Conservation (phyloP, 2,329 filamentous ascomycete species). For the Sporothrix brasiliensis region DNA sequence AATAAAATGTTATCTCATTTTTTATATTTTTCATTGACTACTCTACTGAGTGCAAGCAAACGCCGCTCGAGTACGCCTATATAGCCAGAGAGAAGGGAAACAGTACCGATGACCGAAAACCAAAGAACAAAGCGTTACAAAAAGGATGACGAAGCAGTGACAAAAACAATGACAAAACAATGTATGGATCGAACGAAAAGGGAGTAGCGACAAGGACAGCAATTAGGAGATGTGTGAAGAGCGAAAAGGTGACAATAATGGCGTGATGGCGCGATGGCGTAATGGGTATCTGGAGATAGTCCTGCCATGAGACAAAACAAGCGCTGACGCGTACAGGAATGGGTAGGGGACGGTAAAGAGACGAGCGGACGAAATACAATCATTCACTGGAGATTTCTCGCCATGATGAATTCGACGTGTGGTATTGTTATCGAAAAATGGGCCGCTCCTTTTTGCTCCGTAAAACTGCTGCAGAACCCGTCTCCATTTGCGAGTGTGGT, state of each 20-base stretch:
- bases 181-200: neutral
- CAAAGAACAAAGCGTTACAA: neutral
- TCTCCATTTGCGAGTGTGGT: constrained; percentile 4
- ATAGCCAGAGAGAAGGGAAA: neutral
- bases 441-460: constrained; percentile 1
- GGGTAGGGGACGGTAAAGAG: neutral
- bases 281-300: constrained; percentile 16
- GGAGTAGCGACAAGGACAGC: too few species aligned
- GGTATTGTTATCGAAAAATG: constrained; percentile 17
- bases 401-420: constrained; percentile 13
- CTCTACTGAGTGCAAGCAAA: neutral
- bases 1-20: neutral
- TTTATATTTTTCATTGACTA: constrained; percentile 8
- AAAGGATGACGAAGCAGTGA: neutral
- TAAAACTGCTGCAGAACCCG: constrained; percentile 16
- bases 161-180: constrained; percentile 1
- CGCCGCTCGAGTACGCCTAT: constrained; percentile 24
- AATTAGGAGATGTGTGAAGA: neutral
- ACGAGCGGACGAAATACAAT: neutral
- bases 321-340: neutral
- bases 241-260: neutral
- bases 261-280: neutral
- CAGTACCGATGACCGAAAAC: neutral
- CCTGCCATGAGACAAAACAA: constrained; percentile 12
- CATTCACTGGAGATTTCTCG: constrained; percentile 1